These are phyloP conservation scores for Camelina hispida DNA, from an alignment of 345 rosid genomes.

Conservation along the genomic window DNA sequence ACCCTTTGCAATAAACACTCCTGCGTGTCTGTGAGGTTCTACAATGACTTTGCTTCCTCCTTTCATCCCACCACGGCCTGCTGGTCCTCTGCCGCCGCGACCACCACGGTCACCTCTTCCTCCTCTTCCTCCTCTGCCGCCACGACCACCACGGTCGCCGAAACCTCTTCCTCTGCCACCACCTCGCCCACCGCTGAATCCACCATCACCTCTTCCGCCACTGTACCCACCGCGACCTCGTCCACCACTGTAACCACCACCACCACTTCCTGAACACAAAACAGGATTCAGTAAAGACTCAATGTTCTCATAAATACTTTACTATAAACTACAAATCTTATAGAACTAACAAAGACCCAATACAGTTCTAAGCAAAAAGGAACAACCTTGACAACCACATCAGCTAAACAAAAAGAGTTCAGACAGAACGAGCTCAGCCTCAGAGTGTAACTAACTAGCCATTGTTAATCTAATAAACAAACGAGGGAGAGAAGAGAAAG, in stretches of 20 bases:
- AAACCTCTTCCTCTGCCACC: conserved; percentile 57
- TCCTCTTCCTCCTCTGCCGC: conserved; percentile 42
- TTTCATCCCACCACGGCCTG: conserved; percentile 77
- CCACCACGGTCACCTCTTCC: conserved; percentile 57
- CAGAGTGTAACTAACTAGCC: not conserved
- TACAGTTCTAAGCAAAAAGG: not conserved
- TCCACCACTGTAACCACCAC: conserved; percentile 25
- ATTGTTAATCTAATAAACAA: not conserved
- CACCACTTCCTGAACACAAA: conserved; percentile 38
- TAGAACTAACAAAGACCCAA: not conserved
- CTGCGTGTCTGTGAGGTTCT: conserved; percentile 89
- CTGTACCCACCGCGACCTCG: conserved; percentile 49
- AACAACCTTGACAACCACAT: conserved; percentile 2
- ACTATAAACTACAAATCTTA: not conserved
- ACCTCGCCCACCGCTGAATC: conserved; percentile 48
- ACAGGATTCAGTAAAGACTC: not conserved
- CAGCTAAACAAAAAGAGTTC: conserved; percentile 6
- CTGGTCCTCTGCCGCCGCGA: conserved; percentile 35
- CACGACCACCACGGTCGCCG: conserved; percentile 52
- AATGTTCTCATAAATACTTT: not conserved
- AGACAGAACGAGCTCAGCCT: not conserved
- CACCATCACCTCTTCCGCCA: conserved; percentile 57
- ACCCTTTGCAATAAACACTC: conserved; percentile 89
- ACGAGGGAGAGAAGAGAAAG: not conserved
- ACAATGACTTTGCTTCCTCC: conserved; percentile 88